Percentiles rank a stretch among this genome's conserved stretches.
These are phyloP conservation scores for Seiridium cupressi DNA, from an alignment of 2,329 filamentous ascomycete genomes.

Conservation along the genomic window DNA sequence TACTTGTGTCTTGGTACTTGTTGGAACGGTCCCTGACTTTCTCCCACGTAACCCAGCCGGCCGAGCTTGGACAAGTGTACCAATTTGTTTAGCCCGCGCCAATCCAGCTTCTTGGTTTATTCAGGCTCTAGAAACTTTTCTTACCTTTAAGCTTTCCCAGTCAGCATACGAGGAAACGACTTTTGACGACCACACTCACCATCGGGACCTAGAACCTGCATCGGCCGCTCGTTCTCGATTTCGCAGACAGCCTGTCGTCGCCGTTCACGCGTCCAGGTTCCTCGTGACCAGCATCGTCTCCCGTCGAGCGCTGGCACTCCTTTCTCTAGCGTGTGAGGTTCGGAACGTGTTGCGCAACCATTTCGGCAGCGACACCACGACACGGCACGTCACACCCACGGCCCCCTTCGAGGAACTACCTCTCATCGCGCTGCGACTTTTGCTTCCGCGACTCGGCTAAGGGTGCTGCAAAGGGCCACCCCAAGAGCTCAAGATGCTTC, in stretches of 20 bases:
- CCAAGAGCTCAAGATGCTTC: conserved; percentile 66
- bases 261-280: background rate
- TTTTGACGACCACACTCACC: background rate
- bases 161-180: conserved; percentile 1
- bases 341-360: background rate
- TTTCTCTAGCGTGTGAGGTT: conserved; percentile 1
- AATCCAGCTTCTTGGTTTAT: conserved; percentile 1
- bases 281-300: background rate
- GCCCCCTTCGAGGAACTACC: background rate
- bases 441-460: conserved; percentile 17
- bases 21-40: background rate
- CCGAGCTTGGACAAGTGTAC: background rate
- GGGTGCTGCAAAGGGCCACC: conserved; percentile 41
- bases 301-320: background rate
- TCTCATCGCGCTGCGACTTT: conserved; percentile 7
- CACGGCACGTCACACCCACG: conserved; percentile 3
- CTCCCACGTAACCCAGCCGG: background rate
- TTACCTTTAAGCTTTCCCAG: background rate
- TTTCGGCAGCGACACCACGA: background rate
- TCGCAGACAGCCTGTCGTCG: background rate
- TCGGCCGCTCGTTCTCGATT: background rate
- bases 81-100: conserved; percentile 1
- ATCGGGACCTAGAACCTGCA: background rate
- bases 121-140: conserved; percentile 4
- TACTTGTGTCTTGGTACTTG: too few relatives aligned